Evolutionary conservation across 148 eudicot genomes (phyloP), one percentile per base, ranked within the genome.

Genomic region (Spergularia bocconei): DNA sequence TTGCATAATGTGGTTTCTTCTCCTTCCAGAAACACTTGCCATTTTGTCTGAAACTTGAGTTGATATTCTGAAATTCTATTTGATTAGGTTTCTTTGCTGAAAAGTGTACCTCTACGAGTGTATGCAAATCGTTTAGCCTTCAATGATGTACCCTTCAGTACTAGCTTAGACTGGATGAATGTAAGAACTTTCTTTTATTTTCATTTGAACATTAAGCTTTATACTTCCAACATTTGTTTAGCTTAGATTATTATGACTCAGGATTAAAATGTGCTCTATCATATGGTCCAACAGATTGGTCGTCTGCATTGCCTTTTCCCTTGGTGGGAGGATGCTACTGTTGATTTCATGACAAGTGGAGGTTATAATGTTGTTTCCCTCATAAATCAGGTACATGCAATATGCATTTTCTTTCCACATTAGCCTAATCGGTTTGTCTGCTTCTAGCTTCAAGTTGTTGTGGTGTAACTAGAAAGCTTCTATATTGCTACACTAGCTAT

Each of bases 301-400:
- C 96, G 98, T 72, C 83, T 95, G 81, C 98, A 95, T 84, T 92
- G 97, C 73, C 73, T 84, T 55, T 79, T 85, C 69, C 96, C 97
- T 75, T 92, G 98, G 97, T 95, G 98, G 98, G 92, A 82, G 70
- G 97, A 95, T 81, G 88, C 91, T 65, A 86, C 92, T 61, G 96
- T 95, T 59, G 80, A 86, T 75, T 95, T 95, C 80, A 95, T 95
- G 97, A 83, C 47, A 21, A 90, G 92, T 67, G 98, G 98, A 17
- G 97, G 96, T 47, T 95, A 95, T 70, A 84, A 88, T 71, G 91
- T 95, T 68, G 79, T 67, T 78, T 69, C 90, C 51, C 81, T 80
- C 69, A 92, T 95, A 59, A 77, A 77, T 59, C 86, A 77, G 85
- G 97, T 89, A 79, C 56, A 58, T 66, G 17, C n/a, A 33, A n/a